Evolutionary conservation across 805 yeast genomes (phyloP).

Genomic region (Vanderwaltozyma tropicalis): DNA sequence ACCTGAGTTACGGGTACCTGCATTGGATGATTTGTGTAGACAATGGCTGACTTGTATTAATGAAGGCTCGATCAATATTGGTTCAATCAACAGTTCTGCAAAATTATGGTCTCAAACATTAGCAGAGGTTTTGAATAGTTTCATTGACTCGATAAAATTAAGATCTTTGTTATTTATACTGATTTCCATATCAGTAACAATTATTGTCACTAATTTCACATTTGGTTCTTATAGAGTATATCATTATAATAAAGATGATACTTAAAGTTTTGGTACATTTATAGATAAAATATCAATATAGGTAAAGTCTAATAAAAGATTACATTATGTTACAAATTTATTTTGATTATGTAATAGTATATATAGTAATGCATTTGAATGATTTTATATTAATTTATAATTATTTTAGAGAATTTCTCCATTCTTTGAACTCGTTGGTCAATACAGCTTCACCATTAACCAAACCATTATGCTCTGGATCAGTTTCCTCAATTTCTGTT

Average conservation of each 20-base stretch:
- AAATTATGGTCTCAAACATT: conserved; percentile 69
- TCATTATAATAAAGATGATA: neutral
- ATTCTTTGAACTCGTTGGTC: conserved; percentile 40
- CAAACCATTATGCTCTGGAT: conserved; percentile 31
- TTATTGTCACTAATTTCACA: conserved; percentile 41
- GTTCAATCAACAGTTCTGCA: conserved; percentile 32
- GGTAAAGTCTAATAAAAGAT: too few species aligned
- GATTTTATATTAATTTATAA: too few species aligned
- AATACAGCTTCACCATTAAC: conserved; percentile 33
- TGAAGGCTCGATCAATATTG: conserved; percentile 1
- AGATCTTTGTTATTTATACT: conserved; percentile 47
- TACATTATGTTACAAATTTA: too few species aligned
- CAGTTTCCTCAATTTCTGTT: conserved; percentile 34
- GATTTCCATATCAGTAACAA: conserved; percentile 39
- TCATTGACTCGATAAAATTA: conserved; percentile 60
- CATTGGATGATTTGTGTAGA: conserved; percentile 56
- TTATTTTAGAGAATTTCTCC: conserved; percentile 35
- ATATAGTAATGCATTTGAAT: too few species aligned
- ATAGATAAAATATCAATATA: too few species aligned
- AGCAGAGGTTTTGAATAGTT: conserved; percentile 73
- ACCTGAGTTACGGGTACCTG: conserved; percentile 57
- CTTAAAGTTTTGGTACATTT: too few species aligned
- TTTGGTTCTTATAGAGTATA: conserved; percentile 35
- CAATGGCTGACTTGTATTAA: conserved; percentile 73
- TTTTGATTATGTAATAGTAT: too few species aligned